Conservation (phyloP, 345 rosid genomes). For the Viola odorata region DNA sequence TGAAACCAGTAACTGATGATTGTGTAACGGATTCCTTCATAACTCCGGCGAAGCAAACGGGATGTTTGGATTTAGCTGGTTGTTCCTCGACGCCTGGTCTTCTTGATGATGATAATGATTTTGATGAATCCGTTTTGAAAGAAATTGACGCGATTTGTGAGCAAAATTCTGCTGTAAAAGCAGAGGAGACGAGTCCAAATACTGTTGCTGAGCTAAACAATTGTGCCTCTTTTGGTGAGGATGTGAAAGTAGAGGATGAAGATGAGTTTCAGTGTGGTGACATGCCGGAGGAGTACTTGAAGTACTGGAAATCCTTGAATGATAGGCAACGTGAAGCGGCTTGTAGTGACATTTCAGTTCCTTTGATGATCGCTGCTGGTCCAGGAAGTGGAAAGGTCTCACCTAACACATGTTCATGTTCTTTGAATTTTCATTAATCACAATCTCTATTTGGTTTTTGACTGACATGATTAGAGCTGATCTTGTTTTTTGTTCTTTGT, state of each 20-base stretch:
- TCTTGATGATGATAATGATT: constrained; percentile 73
- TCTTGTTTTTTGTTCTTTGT: constrained; percentile 17
- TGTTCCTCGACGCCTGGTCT: constrained; percentile 33
- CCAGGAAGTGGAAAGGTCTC: constrained; percentile 96
- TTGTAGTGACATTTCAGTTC: constrained; percentile 55
- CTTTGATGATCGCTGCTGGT: constrained; percentile 93
- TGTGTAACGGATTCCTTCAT: constrained; percentile 26
- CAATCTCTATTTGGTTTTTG: neutral
- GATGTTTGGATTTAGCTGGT: constrained; percentile 26
- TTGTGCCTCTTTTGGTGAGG: constrained; percentile 15
- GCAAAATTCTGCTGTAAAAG: constrained; percentile 41
- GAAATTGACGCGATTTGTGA: constrained; percentile 68
- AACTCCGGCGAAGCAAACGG: constrained; percentile 38
- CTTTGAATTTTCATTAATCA: neutral
- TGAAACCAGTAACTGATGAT: constrained; percentile 10
- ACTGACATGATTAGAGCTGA: neutral
- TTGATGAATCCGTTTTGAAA: constrained; percentile 56
- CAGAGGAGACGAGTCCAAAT: constrained; percentile 22
- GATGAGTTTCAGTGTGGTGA: constrained; percentile 25
- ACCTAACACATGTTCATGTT: neutral
- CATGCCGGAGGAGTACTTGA: constrained; percentile 59
- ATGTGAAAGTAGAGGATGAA: constrained; percentile 14
- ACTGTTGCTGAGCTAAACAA: constrained; percentile 16
- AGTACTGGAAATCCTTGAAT: constrained; percentile 63
- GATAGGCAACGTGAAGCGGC: constrained; percentile 89